Evolutionary conservation across 1,284 basidiomycete genomes (phyloP), one percentile per base, ranked within the genome.

Genomic region (Somion occarium): DNA sequence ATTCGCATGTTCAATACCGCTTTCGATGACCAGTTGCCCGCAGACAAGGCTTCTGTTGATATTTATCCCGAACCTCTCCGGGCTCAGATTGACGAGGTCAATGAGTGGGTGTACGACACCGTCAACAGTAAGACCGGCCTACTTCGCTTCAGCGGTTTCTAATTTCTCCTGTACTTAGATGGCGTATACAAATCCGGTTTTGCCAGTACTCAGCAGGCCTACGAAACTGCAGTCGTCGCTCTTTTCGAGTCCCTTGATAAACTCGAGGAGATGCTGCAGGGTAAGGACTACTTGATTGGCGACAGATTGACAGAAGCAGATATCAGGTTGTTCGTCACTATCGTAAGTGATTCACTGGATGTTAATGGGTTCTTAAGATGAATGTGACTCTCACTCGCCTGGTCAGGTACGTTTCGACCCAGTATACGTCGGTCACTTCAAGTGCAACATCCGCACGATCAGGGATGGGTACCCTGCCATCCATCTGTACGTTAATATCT

Each of bases 141-240:
- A 12, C 25, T 5, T 43, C 48, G 9, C 4, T 5, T 11, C 5
- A 12, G 20, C 4, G 7, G 30, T 34, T 7, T 34, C 7, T 34
- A 7, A 7, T 34, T 15, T 34, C 7, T 7, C 30, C 30, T 22
- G 11, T n/a, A 39, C 37, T 5, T 48, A 91, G 88, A 90, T 60
- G 88, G 88, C 5, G 88, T 93, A 20, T 99, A 99, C 77, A 91
- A 86, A 64, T 72, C 83, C 2, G 97, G 97, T 2, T 98, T 99
- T 60, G 93, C 95, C 3, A 83, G 79, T 1, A 80, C 80, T 0
- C 91, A 92, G 61, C 70, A 78, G 37, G 93, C 94, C 1, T 98
- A 98, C 71, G 80, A 91, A 59, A 74, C 74, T 20, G 88, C 87
- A 20, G 88, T 96, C 30, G 64, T 69, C 11, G 74, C 79, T 3